Evolutionary conservation across 768 basidiomycete genomes (phyloP).

Genomic region (Russula compacta): DNA sequence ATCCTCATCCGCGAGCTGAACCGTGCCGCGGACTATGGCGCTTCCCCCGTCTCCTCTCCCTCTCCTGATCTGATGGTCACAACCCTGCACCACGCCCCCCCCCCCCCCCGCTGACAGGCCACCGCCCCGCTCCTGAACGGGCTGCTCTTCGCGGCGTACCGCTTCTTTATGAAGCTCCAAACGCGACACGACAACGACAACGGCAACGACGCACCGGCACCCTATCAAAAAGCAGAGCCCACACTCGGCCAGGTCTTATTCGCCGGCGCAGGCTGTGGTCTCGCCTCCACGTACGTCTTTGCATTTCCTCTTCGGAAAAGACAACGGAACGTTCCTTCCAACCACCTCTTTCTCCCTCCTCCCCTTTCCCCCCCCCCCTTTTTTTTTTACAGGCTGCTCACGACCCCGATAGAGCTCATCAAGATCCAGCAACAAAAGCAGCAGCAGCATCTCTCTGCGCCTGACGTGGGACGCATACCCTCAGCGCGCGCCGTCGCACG

Average conservation of each 20-base stretch:
- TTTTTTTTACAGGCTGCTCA: slow-evolving; percentile 43
- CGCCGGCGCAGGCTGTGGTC: slow-evolving; percentile 74
- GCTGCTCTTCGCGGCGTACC: slow-evolving; percentile 78
- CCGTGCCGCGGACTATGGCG: neutral
- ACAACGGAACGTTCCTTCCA: neutral
- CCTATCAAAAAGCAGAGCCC: slow-evolving; percentile 33
- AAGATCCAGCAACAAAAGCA: slow-evolving; percentile 76
- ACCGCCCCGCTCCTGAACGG: slow-evolving; percentile 75
- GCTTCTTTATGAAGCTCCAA: slow-evolving; percentile 65
- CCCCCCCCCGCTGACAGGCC: slow-evolving; percentile 36
- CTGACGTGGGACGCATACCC: slow-evolving; percentile 10
- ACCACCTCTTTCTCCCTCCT: neutral
- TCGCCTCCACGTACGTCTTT: slow-evolving; percentile 70
- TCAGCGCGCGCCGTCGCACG: slow-evolving; percentile 41
- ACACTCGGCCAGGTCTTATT: slow-evolving; percentile 63
- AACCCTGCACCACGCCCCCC: neutral
- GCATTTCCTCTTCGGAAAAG: too few species aligned
- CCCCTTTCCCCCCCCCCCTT: neutral
- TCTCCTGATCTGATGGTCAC: neutral
- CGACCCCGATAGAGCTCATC: slow-evolving; percentile 78
- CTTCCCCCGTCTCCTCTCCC: neutral
- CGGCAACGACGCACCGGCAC: neutral
- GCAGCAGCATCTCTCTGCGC: slow-evolving; percentile 20
- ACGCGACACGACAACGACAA: slow-evolving; percentile 30
- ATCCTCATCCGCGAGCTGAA: neutral